Evolutionary conservation across 495 filamentous ascomycete species (phyloP).

Genomic region (Hypoxylon cercidicola): DNA sequence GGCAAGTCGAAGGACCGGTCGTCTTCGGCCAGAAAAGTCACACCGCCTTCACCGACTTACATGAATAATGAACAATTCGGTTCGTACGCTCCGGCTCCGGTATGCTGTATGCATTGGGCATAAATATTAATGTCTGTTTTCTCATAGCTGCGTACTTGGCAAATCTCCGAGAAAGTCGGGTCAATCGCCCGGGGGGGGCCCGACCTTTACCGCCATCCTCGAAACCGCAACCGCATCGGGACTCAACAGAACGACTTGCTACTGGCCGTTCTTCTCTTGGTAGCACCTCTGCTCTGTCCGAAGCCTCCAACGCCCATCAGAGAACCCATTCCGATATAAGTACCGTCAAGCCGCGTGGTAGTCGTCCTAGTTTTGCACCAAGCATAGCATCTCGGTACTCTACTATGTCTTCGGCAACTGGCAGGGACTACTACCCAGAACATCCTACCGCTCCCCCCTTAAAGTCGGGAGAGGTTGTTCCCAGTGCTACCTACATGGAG

Average conservation of each 20-base stretch:
- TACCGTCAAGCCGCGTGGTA: slow-evolving; percentile 35
- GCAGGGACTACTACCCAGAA: slow-evolving; percentile 58
- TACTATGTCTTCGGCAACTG: slow-evolving; percentile 42
- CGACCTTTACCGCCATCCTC: slow-evolving; percentile 74
- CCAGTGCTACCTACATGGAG: slow-evolving; percentile 78
- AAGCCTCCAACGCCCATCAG: slow-evolving; percentile 52
- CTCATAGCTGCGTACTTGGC: slow-evolving; percentile 77
- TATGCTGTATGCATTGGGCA: slow-evolving; percentile 39
- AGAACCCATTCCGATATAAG: slow-evolving; percentile 46
- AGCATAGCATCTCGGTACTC: slow-evolving; percentile 58
- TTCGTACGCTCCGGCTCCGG: slow-evolving; percentile 62
- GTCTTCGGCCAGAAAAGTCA: slow-evolving; percentile 64
- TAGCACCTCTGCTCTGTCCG: slow-evolving; percentile 52
- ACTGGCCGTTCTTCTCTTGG: slow-evolving; percentile 49
- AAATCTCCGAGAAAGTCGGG: slow-evolving; percentile 80
- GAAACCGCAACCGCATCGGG: slow-evolving; percentile 44
- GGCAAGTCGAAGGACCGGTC: slow-evolving; percentile 43
- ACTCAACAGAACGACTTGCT: slow-evolving; percentile 40
- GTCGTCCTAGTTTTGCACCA: slow-evolving; percentile 48
- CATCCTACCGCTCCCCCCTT: slow-evolving; percentile 48
- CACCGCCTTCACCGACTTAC: slow-evolving; percentile 78
- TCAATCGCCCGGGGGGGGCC: slow-evolving; percentile 80
- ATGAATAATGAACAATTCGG: slow-evolving; percentile 91
- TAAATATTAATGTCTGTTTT: slow-evolving; percentile 44
- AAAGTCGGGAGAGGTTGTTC: slow-evolving; percentile 62